Evolutionary conservation across 257 asterid species (phyloP).

Genomic region (Solanum tarijense): DNA sequence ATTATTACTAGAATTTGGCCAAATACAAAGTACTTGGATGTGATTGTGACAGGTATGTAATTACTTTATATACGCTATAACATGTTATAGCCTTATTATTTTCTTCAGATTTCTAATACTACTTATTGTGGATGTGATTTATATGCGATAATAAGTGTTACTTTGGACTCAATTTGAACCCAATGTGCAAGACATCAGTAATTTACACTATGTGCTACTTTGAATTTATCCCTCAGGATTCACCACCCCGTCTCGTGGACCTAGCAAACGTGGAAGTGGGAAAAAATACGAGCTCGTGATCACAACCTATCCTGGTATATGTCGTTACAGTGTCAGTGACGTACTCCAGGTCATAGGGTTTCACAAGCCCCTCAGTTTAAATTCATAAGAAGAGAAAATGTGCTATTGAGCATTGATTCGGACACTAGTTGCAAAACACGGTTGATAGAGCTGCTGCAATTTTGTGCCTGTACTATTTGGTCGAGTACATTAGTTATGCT

Average conservation of each 20-base stretch:
- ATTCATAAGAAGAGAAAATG: conserved; percentile 54
- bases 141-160: conserved; percentile 59
- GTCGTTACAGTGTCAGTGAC: conserved; percentile 77
- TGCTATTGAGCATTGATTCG: conserved; percentile 51
- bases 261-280: conserved; percentile 55
- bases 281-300: conserved; percentile 60
- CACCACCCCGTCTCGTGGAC: conserved; percentile 41
- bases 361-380: conserved; percentile 68
- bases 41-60: neutral
- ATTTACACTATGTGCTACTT: conserved; percentile 75
- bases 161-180: conserved; percentile 57
- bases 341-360: conserved; percentile 53
- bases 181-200: conserved; percentile 47
- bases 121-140: neutral
- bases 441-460: conserved; percentile 38
- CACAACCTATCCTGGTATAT: conserved; percentile 54
- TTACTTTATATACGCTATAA: neutral
- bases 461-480: conserved; percentile 21
- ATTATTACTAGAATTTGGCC: conserved; percentile 77
- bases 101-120: neutral
- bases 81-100: neutral
- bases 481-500: conserved; percentile 67
- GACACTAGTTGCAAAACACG: conserved; percentile 61
- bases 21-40: conserved; percentile 45
- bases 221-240: conserved; percentile 56